These are phyloP conservation scores for Suillus lakei DNA, from an alignment of 768 basidiomycete genomes.

Conservation along the genomic window DNA sequence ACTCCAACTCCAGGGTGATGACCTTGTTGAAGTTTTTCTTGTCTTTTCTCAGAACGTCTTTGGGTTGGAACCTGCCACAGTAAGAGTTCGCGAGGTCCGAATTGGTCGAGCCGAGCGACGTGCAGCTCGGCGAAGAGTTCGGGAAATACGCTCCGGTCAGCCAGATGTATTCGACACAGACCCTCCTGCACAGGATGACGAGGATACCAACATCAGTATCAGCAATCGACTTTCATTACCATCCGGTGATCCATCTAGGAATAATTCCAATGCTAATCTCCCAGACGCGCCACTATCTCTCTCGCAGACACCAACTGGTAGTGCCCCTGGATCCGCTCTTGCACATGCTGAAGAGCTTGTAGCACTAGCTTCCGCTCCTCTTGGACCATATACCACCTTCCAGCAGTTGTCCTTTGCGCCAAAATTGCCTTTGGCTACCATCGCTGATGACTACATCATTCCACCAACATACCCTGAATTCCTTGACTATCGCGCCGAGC, in stretches of 20 bases:
- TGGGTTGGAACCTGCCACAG: conserved; percentile 90
- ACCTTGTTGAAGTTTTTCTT: conserved; percentile 89
- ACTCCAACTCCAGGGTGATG: conserved; percentile 89
- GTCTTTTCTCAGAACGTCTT: conserved; percentile 93
- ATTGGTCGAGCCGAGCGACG: conserved; percentile 88
- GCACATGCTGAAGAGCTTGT: conserved; percentile 69
- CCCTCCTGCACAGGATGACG: conserved; percentile 49
- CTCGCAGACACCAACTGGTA: conserved; percentile 34
- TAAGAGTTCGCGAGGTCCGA: conserved; percentile 91
- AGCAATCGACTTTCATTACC: conserved; percentile 61
- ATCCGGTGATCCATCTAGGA: conserved; percentile 37
- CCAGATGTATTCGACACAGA: conserved; percentile 50
- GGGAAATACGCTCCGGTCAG: conserved; percentile 62
- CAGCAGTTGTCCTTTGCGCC: conserved; percentile 89
- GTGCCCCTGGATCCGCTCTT: conserved; percentile 38
- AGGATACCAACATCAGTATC: conserved; percentile 62
- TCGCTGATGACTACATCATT: conserved; percentile 90
- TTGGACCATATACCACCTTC: conserved; percentile 89
- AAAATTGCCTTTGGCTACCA: conserved; percentile 83
- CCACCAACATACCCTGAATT: conserved; percentile 88
- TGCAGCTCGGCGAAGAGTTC: conserved; percentile 79
- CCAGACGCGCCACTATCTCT: conserved; percentile 18
- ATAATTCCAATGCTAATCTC: conserved; percentile 31
- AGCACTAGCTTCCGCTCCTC: conserved; percentile 68
- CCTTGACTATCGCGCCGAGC: conserved; percentile 65